Evolutionary conservation across 2,329 filamentous ascomycete species (phyloP).

Genomic region (Pleoardoris graminearum): DNA sequence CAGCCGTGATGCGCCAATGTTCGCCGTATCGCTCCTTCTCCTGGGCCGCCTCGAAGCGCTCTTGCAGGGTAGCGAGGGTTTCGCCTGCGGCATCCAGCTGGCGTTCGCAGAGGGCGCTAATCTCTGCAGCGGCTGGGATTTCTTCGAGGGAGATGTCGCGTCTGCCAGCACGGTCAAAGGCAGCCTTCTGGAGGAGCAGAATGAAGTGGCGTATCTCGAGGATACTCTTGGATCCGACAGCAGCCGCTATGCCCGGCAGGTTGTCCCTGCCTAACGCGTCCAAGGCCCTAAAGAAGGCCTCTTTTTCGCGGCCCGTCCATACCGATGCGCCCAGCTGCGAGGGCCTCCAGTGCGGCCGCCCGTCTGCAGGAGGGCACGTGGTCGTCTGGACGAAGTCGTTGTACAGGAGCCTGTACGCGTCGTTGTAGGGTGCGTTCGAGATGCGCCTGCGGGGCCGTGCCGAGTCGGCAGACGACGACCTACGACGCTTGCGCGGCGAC

Average conservation of each 20-base stretch:
- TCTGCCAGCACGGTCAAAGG: slow-evolving; percentile 40
- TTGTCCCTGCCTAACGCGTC: slow-evolving; percentile 66
- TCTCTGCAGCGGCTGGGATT: slow-evolving; percentile 72
- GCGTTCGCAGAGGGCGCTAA: slow-evolving; percentile 66
- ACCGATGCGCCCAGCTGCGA: slow-evolving; percentile 68
- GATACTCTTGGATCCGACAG: slow-evolving; percentile 71
- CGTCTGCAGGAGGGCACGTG: slow-evolving; percentile 20
- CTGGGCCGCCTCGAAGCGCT: slow-evolving; percentile 61
- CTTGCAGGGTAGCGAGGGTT: slow-evolving; percentile 65
- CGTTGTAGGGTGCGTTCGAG: slow-evolving; percentile 51
- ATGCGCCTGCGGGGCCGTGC: slow-evolving; percentile 22
- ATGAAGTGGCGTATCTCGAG: slow-evolving; percentile 75
- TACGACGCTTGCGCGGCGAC: slow-evolving; percentile 31
- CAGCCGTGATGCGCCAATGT: slow-evolving; percentile 65
- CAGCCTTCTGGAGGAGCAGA: slow-evolving; percentile 59
- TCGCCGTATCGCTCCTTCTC: slow-evolving; percentile 66
- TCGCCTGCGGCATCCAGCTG: slow-evolving; percentile 72
- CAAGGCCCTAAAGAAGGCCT: slow-evolving; percentile 67
- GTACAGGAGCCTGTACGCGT: slow-evolving; percentile 46
- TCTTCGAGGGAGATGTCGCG: slow-evolving; percentile 53
- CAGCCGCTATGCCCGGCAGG: slow-evolving; percentile 62
- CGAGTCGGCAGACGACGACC: slow-evolving; percentile 23
- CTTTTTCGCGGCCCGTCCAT: slow-evolving; percentile 76
- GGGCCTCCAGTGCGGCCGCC: slow-evolving; percentile 30
- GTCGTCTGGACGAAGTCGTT: slow-evolving; percentile 34